Conservation (phyloP, 2,329 filamentous ascomycete genomes). For the Kalmusia sp. region DNA sequence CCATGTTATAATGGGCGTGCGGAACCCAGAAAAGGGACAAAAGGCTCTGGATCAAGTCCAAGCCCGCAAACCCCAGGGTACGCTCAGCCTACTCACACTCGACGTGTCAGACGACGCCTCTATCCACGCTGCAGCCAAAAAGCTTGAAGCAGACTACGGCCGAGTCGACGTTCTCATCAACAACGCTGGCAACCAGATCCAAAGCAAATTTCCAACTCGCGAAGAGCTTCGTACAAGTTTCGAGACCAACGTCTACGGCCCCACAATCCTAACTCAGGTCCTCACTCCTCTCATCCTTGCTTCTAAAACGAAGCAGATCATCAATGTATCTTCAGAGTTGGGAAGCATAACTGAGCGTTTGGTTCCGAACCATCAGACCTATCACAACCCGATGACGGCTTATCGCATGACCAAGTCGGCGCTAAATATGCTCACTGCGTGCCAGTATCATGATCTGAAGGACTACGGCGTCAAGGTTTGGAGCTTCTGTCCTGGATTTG, state of each 20-base stretch:
- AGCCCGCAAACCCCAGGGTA: conserved; percentile 34
- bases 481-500: conserved; percentile 40
- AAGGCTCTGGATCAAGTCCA: conserved; percentile 37
- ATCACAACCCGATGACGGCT: conserved; percentile 13
- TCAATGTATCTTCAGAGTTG: conserved; percentile 45
- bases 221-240: conserved; percentile 30
- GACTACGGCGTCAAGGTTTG: conserved; percentile 35
- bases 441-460: conserved; percentile 49
- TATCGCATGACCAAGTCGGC: conserved; percentile 48
- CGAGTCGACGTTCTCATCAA: conserved; percentile 83
- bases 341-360: conserved; percentile 38
- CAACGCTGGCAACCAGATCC: conserved; percentile 71
- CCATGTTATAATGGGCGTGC: conserved; percentile 47
- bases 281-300: conserved; percentile 44
- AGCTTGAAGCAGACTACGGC: conserved; percentile 33
- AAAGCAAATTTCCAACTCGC: conserved; percentile 19
- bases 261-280: conserved; percentile 39
- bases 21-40: conserved; percentile 40
- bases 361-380: conserved; percentile 14
- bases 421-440: conserved; percentile 45
- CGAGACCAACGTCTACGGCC: conserved; percentile 48
- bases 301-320: conserved; percentile 31
- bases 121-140: conserved; percentile 42
- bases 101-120: conserved; percentile 45
- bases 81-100: conserved; percentile 41